phyloP scores from a whole-genome alignment of 169 alveolate genomes.

The Plasmodium gonderi region DNA sequence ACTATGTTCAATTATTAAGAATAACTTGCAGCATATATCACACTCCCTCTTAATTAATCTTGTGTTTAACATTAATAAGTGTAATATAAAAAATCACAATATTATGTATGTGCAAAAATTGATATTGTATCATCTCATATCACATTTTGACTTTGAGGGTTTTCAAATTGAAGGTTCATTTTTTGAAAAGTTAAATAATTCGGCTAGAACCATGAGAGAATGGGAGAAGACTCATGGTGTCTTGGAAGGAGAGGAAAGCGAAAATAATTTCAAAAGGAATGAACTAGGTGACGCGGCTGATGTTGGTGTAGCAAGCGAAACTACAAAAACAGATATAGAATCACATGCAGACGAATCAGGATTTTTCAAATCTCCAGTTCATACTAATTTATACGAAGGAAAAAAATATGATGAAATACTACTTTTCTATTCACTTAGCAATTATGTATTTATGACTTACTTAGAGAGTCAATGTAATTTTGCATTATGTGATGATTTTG shows the following conservation, averaged over 20 bases:
- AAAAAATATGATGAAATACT: constrained; percentile 45
- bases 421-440: constrained; percentile 35
- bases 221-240: too few species aligned
- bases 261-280: not conserved
- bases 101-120: constrained; percentile 3
- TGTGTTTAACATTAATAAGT: constrained; percentile 22
- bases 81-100: constrained; percentile 15
- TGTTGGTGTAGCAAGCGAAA: too few species aligned
- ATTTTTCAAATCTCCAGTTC: not conserved
- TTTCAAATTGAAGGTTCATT: not conserved
- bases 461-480: not conserved
- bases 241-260: too few species aligned
- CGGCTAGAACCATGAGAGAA: too few species aligned
- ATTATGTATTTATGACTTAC: constrained; percentile 9
- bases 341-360: not conserved
- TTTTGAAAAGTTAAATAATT: not conserved
- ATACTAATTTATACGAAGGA: not conserved
- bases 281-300: not conserved
- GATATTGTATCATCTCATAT: not conserved
- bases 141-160: not conserved
- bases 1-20: constrained; percentile 15
- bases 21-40: not conserved
- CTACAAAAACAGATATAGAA: not conserved
- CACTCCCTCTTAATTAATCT: constrained; percentile 22
- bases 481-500: not conserved